phyloP scores from a whole-genome alignment of 1,284 basidiomycete species.

The Puccinia novopanici region DNA sequence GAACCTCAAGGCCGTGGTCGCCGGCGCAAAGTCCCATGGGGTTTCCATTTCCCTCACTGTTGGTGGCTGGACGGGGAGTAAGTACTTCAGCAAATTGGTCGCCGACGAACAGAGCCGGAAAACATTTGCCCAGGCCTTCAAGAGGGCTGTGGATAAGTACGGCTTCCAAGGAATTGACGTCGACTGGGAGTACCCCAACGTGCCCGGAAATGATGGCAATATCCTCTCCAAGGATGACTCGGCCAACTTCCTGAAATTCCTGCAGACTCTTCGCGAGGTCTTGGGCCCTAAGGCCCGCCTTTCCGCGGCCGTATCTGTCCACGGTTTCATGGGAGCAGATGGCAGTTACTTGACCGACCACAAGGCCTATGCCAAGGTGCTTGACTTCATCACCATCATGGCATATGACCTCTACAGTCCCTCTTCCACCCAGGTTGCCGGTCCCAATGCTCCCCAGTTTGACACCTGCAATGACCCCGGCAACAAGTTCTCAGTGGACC shows the following conservation, averaged over 20 bases:
- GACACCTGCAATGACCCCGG: conserved; percentile 47
- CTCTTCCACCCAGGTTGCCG: not conserved
- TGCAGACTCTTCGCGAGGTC: conserved; percentile 20
- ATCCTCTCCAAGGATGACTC: conserved; percentile 36
- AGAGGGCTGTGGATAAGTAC: conserved; percentile 29
- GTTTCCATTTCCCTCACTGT: conserved; percentile 39
- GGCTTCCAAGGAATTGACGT: conserved; percentile 40
- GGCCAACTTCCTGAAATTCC: conserved; percentile 43
- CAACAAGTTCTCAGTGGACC: conserved; percentile 19
- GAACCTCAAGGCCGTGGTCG: conserved; percentile 31
- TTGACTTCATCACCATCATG: conserved; percentile 51
- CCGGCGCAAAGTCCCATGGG: conserved; percentile 31
- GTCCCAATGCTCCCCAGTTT: conserved; percentile 45
- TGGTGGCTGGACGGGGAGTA: conserved; percentile 46
- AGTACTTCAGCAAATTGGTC: conserved; percentile 32
- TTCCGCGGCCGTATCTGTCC: conserved; percentile 39
- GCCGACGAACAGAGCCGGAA: conserved; percentile 33
- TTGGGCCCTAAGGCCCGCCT: conserved; percentile 36
- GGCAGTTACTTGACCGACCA: conserved; percentile 37
- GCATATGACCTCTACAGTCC: conserved; percentile 46
- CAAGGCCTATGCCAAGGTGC: conserved; percentile 29
- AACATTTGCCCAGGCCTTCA: conserved; percentile 20
- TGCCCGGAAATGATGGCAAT: conserved; percentile 38
- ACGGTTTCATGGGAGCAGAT: conserved; percentile 43
- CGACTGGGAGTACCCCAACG: conserved; percentile 49